Evolutionary conservation across 257 asterid species (phyloP), one percentile per base, ranked within the genome.

Genomic region (Salvia miltiorrhiza): DNA sequence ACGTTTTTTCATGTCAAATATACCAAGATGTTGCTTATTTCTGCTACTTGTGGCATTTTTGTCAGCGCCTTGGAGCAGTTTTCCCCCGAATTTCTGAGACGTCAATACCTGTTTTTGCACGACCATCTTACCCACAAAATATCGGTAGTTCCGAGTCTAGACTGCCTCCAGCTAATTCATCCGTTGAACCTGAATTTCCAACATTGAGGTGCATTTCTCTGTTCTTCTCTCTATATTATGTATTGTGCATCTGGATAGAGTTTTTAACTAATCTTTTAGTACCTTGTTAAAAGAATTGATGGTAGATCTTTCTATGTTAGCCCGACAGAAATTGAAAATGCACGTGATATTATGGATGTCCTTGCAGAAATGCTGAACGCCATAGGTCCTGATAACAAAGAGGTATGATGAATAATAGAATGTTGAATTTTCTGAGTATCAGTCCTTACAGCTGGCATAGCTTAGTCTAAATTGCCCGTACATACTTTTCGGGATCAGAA

Each of bases 281-380:
- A 35, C 24, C n/a, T 56, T 39, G 49, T 16, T 9, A 4, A 19
- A 23, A 35, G 11, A 24, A 11, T 23, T 71, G 60, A 63, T 26
- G 35, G 39, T 47, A 32, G 69, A 19, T 78, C 45, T 54, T 81
- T 67, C 66, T 49, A 23, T 72, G 43, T 79, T 82, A 94, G 99
- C 83, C 78, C 79, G 91, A 53, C 96, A 61, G 99, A 94, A 76
- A 87, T 94, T 78, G 95, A 93, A 80, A 93, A 88, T 84, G 99
- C 96, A 55, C 97, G 95, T 28, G 97, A 96, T 59, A 86, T 94
- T 78, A 85, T 94, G 97, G 96, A 94, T 80, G 97, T 91, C 76
- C 99, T 94, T 79, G 78, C 95, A 26, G 99, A 94, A 89, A 91
- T 94, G 99, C 83, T 94, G 77, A 91, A 50, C 81, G 96, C 97